A percentile compares a stretch with the other conserved stretches of the same genome.
phyloP scores from a whole-genome alignment of 2,329 filamentous ascomycete species.

The Ophiocordyceps camponoti-floridani region DNA sequence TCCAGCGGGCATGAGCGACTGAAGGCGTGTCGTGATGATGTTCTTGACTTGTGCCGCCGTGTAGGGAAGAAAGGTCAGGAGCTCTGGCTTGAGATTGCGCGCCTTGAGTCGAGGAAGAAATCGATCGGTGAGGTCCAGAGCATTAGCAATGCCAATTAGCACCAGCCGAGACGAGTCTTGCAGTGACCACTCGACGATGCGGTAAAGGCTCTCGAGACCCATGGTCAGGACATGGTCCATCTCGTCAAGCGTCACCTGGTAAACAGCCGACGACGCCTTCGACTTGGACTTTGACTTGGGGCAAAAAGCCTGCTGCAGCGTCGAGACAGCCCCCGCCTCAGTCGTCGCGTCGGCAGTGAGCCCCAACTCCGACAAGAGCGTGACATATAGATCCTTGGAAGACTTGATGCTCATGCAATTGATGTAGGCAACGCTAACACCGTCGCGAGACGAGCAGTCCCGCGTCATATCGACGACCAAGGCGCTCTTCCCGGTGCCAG shows the following conservation, averaged over 20 bases:
- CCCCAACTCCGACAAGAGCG: slow-evolving; percentile 52
- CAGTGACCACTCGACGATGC: slow-evolving; percentile 92
- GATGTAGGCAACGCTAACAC: slow-evolving; percentile 58
- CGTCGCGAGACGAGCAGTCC: slow-evolving; percentile 29
- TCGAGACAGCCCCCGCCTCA: slow-evolving; percentile 48
- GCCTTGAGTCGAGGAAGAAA: slow-evolving; percentile 87
- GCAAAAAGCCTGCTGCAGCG: slow-evolving; percentile 54
- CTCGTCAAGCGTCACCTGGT: slow-evolving; percentile 81
- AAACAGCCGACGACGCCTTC: slow-evolving; percentile 30
- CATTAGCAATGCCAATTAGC: slow-evolving; percentile 87
- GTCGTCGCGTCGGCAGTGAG: slow-evolving; percentile 34
- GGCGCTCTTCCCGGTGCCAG: slow-evolving; percentile 92
- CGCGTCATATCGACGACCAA: slow-evolving; percentile 68
- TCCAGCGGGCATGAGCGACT: slow-evolving; percentile 45
- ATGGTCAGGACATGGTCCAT: slow-evolving; percentile 85
- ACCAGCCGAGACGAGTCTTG: slow-evolving; percentile 62
- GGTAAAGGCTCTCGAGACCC: slow-evolving; percentile 78
- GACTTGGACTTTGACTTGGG: slow-evolving; percentile 28
- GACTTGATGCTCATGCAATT: slow-evolving; percentile 97
- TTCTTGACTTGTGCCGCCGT: slow-evolving; percentile 71
- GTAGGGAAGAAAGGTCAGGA: slow-evolving; percentile 88
- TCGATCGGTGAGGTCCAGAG: slow-evolving; percentile 84
- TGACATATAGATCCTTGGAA: slow-evolving; percentile 69
- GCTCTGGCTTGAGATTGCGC: slow-evolving; percentile 73
- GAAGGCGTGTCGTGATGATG: slow-evolving; percentile 72